phyloP scores from a whole-genome alignment of 108 stramenopile species.

The Chaetoceros tenuissimus region DNA sequence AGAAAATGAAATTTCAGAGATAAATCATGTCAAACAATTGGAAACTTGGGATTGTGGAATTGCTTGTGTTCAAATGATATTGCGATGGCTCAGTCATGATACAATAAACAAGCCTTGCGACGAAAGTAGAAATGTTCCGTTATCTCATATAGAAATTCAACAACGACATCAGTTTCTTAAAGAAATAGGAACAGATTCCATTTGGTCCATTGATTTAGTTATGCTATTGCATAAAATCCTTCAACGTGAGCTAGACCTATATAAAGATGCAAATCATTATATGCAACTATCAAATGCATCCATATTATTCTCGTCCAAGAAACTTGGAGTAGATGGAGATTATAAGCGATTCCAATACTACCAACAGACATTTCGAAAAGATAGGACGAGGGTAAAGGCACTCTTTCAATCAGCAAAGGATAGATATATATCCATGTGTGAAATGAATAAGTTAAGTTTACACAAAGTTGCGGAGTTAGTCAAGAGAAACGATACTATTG shows the following conservation, averaged over 20 bases:
- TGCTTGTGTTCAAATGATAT: conserved; percentile 49
- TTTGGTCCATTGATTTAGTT: conserved; percentile 77
- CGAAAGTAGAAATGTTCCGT: neutral
- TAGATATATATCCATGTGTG: conserved; percentile 19
- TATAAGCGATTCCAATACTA: conserved; percentile 50
- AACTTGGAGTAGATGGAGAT: conserved; percentile 37
- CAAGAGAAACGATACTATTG: conserved; percentile 40
- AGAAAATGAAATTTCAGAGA: too few relatives aligned
- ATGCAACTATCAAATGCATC: neutral
- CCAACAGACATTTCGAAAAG: conserved; percentile 40
- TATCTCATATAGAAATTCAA: neutral
- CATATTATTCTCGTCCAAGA: conserved; percentile 23
- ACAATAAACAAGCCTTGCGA: neutral
- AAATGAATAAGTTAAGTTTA: conserved; percentile 19
- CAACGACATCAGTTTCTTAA: conserved; percentile 4
- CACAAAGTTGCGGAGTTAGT: conserved; percentile 34
- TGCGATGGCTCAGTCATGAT: conserved; percentile 27
- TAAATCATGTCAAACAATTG: too few relatives aligned
- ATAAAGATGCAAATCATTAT: neutral
- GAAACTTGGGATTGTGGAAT: conserved; percentile 65
- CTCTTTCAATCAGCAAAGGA: conserved; percentile 14
- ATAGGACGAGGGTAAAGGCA: conserved; percentile 39
- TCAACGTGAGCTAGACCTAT: neutral
- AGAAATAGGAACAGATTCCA: conserved; percentile 43
- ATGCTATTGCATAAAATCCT: conserved; percentile 30